Base-by-base conservation (phyloP, 768 basidiomycete genomes). In the Tylopilus balloui region DNA sequence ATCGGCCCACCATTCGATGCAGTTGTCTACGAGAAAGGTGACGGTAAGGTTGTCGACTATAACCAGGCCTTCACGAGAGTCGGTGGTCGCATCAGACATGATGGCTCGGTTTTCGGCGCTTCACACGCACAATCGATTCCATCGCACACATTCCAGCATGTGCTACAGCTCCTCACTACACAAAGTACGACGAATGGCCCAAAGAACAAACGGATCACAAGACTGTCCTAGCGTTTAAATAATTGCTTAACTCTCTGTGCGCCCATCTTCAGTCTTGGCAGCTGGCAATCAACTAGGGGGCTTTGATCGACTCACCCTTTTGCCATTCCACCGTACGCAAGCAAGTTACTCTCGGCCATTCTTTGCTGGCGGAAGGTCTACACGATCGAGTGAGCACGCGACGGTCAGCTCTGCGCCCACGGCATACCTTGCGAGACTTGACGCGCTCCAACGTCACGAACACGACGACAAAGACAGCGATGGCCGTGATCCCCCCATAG, bases 361-460 rank as follows among this genome's bases (percentile, higher is more conserved):
- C 80, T 85, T 58, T 81, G 78, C 70, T 80, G 76, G 56, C 87
- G 76, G 79, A 89, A 91, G 52, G 79, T 76, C 87, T 89, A 54
- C 31, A 53, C 17, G 42, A 56, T 9, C 21, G 42, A 21, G 48
- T 50, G n/a, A 49, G n/a, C 21, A 47, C 17, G 6, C 11, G 37
- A 23, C 38, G 21, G 7, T 23, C 14, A 4, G 31, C 13, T 3
- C n/a, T 15, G 21, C 13, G 24, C 24, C 27, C 13, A 24, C 5
- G 21, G 48, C 78, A 48, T 51, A 88, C 89, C 77, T 81, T 87
- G 73, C 89, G 84, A 63, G 90, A 90, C 68, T 85, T 87, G 21
- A 88, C 82, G 40, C 92, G 80, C 74, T 94, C 90, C 61, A 84
- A 90, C 6, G 89, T 91, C 55, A 93, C 90, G 65, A 91, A 71